phyloP scores from a whole-genome alignment of 371 early-diverging fungal genomes.

The Syncephalastrum contaminatum region DNA sequence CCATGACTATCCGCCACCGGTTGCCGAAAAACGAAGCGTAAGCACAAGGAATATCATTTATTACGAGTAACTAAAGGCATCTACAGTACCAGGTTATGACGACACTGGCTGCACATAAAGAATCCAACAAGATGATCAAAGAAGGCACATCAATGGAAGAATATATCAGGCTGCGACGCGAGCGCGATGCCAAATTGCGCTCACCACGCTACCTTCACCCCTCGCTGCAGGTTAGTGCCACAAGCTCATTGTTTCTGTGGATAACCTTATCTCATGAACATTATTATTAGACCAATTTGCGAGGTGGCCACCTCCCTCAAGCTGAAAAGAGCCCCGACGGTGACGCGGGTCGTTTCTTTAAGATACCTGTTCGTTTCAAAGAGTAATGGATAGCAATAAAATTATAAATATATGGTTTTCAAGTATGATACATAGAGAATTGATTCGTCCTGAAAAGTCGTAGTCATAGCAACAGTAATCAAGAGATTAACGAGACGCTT shows the following conservation, averaged over 20 bases:
- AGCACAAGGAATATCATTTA: background rate
- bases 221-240: constrained; percentile 39
- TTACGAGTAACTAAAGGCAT: background rate
- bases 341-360: constrained; percentile 16
- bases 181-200: constrained; percentile 29
- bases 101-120: constrained; percentile 27
- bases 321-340: constrained; percentile 13
- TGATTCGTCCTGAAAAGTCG: background rate
- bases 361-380: constrained; percentile 21
- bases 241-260: background rate
- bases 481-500: background rate
- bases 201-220: constrained; percentile 47
- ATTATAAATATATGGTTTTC: no score
- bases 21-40: background rate
- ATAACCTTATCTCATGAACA: background rate
- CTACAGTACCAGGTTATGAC: constrained; percentile 35
- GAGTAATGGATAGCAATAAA: background rate
- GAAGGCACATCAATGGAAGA: constrained; percentile 23
- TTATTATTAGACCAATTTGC: constrained; percentile 21
- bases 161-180: constrained; percentile 28
- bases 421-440: no score
- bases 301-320: constrained; percentile 20
- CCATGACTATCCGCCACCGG: constrained; percentile 42
- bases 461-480: background rate
- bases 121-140: constrained; percentile 38